phyloP scores from a whole-genome alignment of 129 eudicot species.

The Kitagawia praeruptora region DNA sequence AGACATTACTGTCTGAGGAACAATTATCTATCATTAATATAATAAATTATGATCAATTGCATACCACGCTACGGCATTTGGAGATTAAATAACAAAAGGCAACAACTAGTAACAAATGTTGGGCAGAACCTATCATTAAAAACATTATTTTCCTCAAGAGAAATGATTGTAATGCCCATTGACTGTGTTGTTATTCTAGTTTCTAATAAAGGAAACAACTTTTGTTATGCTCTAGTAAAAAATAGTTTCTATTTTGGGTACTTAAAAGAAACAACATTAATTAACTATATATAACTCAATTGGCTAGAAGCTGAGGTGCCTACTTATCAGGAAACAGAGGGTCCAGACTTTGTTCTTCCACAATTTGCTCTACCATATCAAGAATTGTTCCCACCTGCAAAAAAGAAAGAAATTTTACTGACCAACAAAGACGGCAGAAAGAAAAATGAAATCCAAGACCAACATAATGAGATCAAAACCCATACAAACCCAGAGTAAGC shows the following conservation, averaged over 20 bases:
- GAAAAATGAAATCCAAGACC: not conserved
- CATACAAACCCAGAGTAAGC: not conserved
- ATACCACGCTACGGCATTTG: not conserved
- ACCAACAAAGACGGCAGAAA: not conserved
- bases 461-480: not conserved
- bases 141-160: not conserved
- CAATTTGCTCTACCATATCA: constrained; percentile 42
- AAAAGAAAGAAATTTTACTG: not conserved
- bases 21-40: not conserved
- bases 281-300: not conserved
- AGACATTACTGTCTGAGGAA: not conserved
- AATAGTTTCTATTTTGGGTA: not conserved
- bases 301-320: constrained; percentile 4
- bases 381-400: constrained; percentile 40
- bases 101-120: not conserved
- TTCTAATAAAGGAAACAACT: not conserved
- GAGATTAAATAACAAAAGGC: not conserved
- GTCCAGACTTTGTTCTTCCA: constrained; percentile 43
- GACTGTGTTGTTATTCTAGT: not conserved
- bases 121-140: not conserved
- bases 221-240: not conserved
- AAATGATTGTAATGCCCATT: not conserved
- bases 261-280: not conserved
- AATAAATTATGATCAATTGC: not conserved
- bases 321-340: constrained; percentile 28